Evolutionary conservation across 139 green algal genomes (phyloP), one percentile per base, ranked within the genome.

Genomic region (Chlorella sp.): DNA sequence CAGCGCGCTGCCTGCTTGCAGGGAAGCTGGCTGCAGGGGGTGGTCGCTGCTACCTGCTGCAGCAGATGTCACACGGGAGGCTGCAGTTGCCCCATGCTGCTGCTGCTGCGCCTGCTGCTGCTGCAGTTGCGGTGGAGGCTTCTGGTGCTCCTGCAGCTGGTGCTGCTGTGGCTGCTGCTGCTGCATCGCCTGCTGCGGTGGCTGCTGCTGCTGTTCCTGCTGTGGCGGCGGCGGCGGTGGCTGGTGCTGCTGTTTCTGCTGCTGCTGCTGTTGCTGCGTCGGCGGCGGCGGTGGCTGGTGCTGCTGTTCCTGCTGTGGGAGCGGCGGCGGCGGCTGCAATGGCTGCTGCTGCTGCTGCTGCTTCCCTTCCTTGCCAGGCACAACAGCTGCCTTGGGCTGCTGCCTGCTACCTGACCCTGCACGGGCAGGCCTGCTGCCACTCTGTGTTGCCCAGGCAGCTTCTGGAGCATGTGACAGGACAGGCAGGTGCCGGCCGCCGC

Each of bases 401-500:
- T 60, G 51, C 51, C 16, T 16, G 51, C n/a, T 60, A 2, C 51
- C 51, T 16, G 22, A 7, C 11, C 6, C 19, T n/a, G 70, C 26
- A 19, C 0, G 19, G 67, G 0, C 34, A 26, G 67, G 9, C 34
- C 70, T 36, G 70, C 5, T 17, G 22, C 28, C 32, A 17, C 70
- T n/a, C 24, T 3, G 16, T n/a, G 65, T n/a, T 9, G 17, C 19
- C 22, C 26, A 11, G 24, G 43, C 72, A 17, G 43, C 72, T 30
- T 17, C 43, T 38, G 43, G 70, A 40, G 43, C 43, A 30, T 13
- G 64, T 16, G 73, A 51, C 3, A 80, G 67, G 32, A 82, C 76
- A 6, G 76, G 76, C 34, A 82, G 76, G 54, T 82, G 76, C 3
- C 76, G 58, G 8, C 76, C 76, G 54, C 54, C 38, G 32, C 74